Conservation (phyloP, 169 alveolate genomes). For the Theileria luwenshuni region DNA sequence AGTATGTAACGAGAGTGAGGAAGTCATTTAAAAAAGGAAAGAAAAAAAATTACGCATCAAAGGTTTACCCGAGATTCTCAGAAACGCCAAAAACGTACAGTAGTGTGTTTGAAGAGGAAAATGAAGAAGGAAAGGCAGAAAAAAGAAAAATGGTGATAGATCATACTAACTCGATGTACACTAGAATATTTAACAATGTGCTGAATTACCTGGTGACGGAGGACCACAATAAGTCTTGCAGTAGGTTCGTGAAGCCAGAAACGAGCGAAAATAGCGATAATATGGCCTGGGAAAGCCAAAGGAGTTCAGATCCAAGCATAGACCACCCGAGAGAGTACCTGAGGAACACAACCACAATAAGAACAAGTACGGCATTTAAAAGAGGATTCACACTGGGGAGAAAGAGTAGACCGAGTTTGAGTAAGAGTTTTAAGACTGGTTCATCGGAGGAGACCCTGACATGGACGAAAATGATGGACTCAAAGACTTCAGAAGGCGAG, state of each 20-base stretch:
- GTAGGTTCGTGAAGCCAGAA: neutral
- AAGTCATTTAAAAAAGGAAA: neutral
- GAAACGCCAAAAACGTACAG: neutral
- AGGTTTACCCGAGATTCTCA: constrained; percentile 13
- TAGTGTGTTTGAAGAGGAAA: neutral
- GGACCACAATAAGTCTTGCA: neutral
- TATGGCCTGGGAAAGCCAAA: constrained; percentile 9
- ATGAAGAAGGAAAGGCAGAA: neutral
- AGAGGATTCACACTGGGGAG: neutral
- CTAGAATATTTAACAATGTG: constrained; percentile 1
- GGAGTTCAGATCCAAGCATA: neutral
- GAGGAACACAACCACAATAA: constrained; percentile 3
- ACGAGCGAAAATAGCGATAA: neutral
- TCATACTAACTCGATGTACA: constrained; percentile 12
- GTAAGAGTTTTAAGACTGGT: constrained; percentile 9
- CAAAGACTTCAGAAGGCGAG: neutral
- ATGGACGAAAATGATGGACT: neutral
- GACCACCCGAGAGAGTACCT: neutral
- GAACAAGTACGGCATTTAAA: neutral
- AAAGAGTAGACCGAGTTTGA: neutral
- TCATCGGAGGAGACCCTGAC: neutral
- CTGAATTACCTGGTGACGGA: constrained; percentile 22
- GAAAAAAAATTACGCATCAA: constrained; percentile 1
- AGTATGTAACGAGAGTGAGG: constrained; percentile 8
- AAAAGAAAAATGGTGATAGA: constrained; percentile 1